Evolutionary conservation across 2,329 filamentous ascomycete genomes (phyloP).

Genomic region (Alternaria atra): DNA sequence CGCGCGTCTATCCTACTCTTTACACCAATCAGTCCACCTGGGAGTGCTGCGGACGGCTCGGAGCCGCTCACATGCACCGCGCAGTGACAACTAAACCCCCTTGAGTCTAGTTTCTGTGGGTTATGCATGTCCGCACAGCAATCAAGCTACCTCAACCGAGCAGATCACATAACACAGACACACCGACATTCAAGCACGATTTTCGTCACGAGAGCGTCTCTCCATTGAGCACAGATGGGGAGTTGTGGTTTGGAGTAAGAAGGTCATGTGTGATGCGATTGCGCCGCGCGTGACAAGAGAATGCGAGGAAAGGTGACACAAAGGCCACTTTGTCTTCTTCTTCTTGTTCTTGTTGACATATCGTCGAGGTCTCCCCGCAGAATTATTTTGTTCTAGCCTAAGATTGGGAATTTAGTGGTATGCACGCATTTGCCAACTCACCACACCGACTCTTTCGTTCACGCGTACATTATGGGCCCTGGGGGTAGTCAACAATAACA

Average conservation of each 20-base stretch:
- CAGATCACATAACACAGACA: constrained; percentile 3
- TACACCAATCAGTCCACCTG: background rate
- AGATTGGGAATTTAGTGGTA: background rate
- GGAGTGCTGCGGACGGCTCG: background rate
- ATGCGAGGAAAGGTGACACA: background rate
- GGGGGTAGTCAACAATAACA: background rate
- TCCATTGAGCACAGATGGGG: background rate
- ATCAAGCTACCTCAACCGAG: background rate
- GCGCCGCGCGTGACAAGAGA: background rate
- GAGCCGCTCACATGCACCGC: background rate
- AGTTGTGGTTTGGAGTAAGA: background rate
- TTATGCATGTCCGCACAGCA: background rate
- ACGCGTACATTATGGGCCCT: background rate
- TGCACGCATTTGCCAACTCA: constrained; percentile 5
- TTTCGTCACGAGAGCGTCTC: background rate
- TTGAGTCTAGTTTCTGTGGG: background rate
- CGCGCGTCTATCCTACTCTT: background rate
- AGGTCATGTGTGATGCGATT: background rate
- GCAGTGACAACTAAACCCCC: background rate
- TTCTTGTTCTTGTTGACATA: background rate
- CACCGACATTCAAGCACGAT: constrained; percentile 9
- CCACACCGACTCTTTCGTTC: constrained; percentile 3
- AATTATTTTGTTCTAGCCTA: background rate
- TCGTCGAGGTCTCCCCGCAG: background rate
- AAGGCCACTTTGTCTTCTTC: background rate